Evolutionary conservation across 176 grass and related monocot species (phyloP), one percentile per base, ranked within the genome.

Genomic region (Coix lacrymajobi): DNA sequence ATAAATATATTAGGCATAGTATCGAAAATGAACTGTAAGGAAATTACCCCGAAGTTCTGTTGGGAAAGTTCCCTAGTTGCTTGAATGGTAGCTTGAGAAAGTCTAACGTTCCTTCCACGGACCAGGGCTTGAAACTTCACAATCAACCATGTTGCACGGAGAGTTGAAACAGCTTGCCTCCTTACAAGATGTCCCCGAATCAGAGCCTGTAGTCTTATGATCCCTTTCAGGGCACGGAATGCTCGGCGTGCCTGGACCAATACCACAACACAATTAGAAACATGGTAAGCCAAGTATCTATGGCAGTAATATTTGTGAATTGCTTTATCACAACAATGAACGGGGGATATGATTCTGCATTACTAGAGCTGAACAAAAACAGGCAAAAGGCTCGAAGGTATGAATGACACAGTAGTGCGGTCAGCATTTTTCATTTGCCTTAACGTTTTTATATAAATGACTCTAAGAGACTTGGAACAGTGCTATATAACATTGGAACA

Each of bases 171-270:
- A 82, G 96, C 96, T 78, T 98, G 96, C 81, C 92, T 92, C 81
- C 92, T 89, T 77, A 98, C 96, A 62, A 98, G 84, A 88, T 95
- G 90, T 12, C 92, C 95, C 16, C 92, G 95, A 44, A 98, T 84
- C 79, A 95, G 38, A 1, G 92, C 95, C 63, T 98, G 95, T 40
- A 98, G 87, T 28, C 92, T 87, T 84, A 98, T 89, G 66, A 93
- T 93, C 19, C 92, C 90, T 81, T 95, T 98, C 62, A 95, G 45
- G 13, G 90, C 92, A 52, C 74, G 86, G 77, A 98, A 95, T 15
- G 92, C 88, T 37, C 92, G 88, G 6, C 95, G 90, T 84, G 95
- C 90, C 92, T 98, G 62, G 37, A 86, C 9, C 34, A 77, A 70
- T 64, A 88, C 6, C 28, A 68, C 24, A 11, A 52, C 7, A 62